Percentiles rank a stretch among this genome's conserved stretches.
These are phyloP conservation scores for Schizonepeta tenuifolia DNA, from an alignment of 257 asterid genomes.

Conservation along the genomic window DNA sequence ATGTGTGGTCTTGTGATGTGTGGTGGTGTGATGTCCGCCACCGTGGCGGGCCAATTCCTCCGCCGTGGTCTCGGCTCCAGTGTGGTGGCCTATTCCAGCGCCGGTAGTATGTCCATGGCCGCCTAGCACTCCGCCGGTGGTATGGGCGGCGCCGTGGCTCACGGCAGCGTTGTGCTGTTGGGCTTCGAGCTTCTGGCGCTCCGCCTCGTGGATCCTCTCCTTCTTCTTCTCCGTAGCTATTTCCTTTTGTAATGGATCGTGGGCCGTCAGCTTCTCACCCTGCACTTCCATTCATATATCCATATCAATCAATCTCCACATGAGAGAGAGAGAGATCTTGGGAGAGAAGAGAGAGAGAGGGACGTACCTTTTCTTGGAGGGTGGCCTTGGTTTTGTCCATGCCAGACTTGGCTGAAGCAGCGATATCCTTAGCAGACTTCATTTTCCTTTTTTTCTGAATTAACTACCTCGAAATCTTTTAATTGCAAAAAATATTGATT, in stretches of 20 bases:
- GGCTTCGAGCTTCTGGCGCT: slow-evolving; percentile 42
- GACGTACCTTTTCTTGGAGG: slow-evolving; percentile 46
- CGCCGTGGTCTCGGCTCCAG: not conserved
- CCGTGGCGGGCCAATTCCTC: not conserved
- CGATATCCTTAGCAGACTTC: slow-evolving; percentile 41
- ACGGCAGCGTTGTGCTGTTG: slow-evolving; percentile 34
- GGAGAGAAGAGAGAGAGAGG: not conserved
- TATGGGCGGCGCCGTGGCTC: not conserved
- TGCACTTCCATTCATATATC: not conserved
- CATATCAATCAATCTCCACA: not conserved
- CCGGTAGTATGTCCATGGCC: not conserved
- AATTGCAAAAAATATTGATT: too few species aligned
- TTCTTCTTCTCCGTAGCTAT: slow-evolving; percentile 48
- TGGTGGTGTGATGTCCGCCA: not conserved
- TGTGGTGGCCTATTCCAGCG: not conserved
- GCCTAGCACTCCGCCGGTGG: not conserved
- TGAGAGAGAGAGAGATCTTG: not conserved
- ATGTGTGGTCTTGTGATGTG: too few species aligned
- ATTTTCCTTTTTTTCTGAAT: not conserved
- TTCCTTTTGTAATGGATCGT: slow-evolving; percentile 52
- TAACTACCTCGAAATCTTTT: too few species aligned
- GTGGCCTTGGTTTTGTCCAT: slow-evolving; percentile 69
- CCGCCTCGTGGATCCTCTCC: slow-evolving; percentile 40
- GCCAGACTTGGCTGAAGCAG: slow-evolving; percentile 34
- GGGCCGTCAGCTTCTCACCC: not conserved